Base-by-base conservation (phyloP, 2,329 filamentous ascomycete genomes). In the Cladosporium oxysporum region DNA sequence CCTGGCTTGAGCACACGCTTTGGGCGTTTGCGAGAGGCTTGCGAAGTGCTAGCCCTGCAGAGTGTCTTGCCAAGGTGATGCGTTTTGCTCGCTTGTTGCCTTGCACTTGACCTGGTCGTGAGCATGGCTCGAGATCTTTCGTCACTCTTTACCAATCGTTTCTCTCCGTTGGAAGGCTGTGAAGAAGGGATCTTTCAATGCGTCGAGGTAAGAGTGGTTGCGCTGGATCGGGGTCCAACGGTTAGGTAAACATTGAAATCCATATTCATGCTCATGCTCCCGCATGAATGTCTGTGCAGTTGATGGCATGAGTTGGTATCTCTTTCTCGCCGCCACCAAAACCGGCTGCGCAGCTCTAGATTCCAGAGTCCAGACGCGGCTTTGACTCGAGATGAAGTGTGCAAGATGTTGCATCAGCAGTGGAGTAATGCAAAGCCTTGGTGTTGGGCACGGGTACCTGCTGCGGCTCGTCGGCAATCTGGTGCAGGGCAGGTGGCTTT, bases 361-460 rank as follows among this genome's bases (percentile, higher is more conserved):
- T 12, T 21, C 7, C 18, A 41, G 18, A n/a, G 7, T 44, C 41
- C 41, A 47, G 41, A 47, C 10, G n/a, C 11, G 41, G 41, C 41
- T 47, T 47, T 23, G n/a, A 47, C 41, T 47, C n/a, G n/a, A 47
- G n/a, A 21, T 47, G 41, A n/a, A 47, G 41, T 21, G 8, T 47
- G 41, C 8, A 21, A 47, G 41, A 21, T 23, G 41, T 47, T 23
- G n/a, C 41, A 21, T 23, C n/a, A 23, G 41, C n/a, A n/a, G 14
- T 21, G 41, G n/a, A 47, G 8, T 47, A 47, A 31, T 53, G 50
- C 50, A 6, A 21, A 33, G 52, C 31, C 52, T 55, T 29, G 50
- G 16, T n/a, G 7, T 52, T 53, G 5, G 35, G 26, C 11, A 44
- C 50, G 61, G 61, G 61, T 63, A 63, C 61, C 61, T 63, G 61